phyloP scores from a whole-genome alignment of 208 protist species.

The Novymonas esmeraldas region DNA sequence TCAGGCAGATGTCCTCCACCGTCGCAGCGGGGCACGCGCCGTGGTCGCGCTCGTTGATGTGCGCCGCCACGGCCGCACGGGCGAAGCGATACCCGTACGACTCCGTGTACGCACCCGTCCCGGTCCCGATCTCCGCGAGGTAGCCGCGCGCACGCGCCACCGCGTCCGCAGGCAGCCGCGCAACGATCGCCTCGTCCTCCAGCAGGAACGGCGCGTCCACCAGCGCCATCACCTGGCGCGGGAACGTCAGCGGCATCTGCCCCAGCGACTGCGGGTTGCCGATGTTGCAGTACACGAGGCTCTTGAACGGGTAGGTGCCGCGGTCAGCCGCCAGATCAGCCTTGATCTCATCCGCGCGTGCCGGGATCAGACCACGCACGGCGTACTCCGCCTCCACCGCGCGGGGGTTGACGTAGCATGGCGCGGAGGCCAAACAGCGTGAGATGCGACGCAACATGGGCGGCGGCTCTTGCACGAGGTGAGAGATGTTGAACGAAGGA shows the following conservation, averaged over 20 bases:
- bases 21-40: constrained; percentile 36
- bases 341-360: constrained; percentile 80
- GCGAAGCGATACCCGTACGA: constrained; percentile 92
- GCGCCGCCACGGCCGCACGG: constrained; percentile 91
- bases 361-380: constrained; percentile 87
- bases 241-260: constrained; percentile 97
- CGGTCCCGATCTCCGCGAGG: constrained; percentile 51
- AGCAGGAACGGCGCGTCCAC: constrained; percentile 78
- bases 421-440: not conserved
- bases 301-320: constrained; percentile 58
- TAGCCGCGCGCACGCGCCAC: constrained; percentile 88
- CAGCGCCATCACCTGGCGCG: constrained; percentile 92
- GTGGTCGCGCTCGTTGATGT: constrained; percentile 95
- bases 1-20: constrained; percentile 91
- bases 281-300: constrained; percentile 99
- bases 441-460: constrained; percentile 3
- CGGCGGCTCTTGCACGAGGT: no score
- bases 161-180: constrained; percentile 88
- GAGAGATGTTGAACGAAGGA: no score
- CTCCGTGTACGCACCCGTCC: constrained; percentile 96
- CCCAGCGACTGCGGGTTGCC: constrained; percentile 98
- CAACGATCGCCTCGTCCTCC: constrained; percentile 45
- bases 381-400: constrained; percentile 86
- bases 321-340: constrained; percentile 50
- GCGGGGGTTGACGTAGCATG: constrained; percentile 56